Base-by-base conservation (phyloP, 78 protist genomes). In the Dictyostelium citrinum region DNA sequence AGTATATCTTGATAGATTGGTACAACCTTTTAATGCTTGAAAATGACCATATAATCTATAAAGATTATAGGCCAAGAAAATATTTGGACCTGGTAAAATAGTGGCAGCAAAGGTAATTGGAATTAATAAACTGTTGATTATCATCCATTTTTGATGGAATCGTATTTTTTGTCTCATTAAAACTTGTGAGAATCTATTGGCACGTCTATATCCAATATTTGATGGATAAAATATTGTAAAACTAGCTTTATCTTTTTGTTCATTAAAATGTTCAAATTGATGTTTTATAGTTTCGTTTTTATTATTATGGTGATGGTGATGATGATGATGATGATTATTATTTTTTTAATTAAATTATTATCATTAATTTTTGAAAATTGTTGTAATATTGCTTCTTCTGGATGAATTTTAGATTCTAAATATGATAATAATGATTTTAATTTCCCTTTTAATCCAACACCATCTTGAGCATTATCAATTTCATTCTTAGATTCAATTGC, bases 1-100 rank as follows among this genome's bases (percentile, higher is more conserved):
- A 1, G 84, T 29, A 8, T 35, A 41, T 31, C 45, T 75, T 39
- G 35, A 5, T n/a, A 86, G 24, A 37, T 86, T 86, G 7, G 27
- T 27, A 16, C 84, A 67, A 77, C 92, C 92, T 35, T 77, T 86
- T 2, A 61, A 67, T 11, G 92, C 92, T 70, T 58, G 81, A 6
- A 49, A 67, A 31, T 86, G 83, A 64, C 84, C 74, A 31, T 86
- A 86, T 8, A 86, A 76, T 27, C 92, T 16, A 43, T 86, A 86
- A 37, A 86, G 75, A 37, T 86, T 86, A 33, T 77, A 86, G 0
- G 92, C 92, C 17, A 86, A 60, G 29, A 86, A 86, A 16, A 86
- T 81, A 11, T 86, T 86, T 22, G 92, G 92, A 10, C 92, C 92
- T 11, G 92, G 92, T 31, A 86, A 14, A 43, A 86, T 86, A 8